Base-by-base conservation (phyloP, 306 rosid species). In the Hippophae rhamnoides region DNA sequence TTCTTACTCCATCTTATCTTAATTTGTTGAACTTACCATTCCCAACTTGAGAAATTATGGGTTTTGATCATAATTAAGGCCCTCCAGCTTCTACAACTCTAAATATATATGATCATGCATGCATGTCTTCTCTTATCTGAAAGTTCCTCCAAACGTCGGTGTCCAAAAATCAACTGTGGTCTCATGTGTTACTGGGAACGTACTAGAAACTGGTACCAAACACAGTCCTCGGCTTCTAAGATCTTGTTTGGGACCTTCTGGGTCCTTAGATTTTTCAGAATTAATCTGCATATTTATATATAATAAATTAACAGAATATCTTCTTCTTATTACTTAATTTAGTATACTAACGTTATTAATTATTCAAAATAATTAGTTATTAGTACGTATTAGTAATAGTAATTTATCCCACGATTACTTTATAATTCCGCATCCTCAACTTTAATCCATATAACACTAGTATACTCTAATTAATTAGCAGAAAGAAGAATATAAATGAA, bases 101-200 rank as follows among this genome's bases (percentile, higher is more conserved):
- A 31, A 18, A 31, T 31, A 31, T 31, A 31, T 31, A 31, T 31
- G 38, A 31, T 31, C 6, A 62, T 67, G 13, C 49, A 38, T 56
- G 23, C 68, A 13, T 46, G 44, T 50, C 60, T 31, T 47, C 58
- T 66, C 72, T 31, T 76, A 92, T 84, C 99, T 80, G 68, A 78
- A 84, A 42, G 87, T 71, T 61, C 93, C 97, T 73, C 90, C 95
- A 43, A 82, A 93, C 61, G 95, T 82, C 54, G 97, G 95, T 8
- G 94, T 93, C 99, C 99, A 93, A 74, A 93, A 88, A 80, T 93
- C 97, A 43, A 93, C 90, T 1, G 97, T 66, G 46, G 81, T 81
- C 75, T 86, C 99, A 61, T 88, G 99, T 57, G 97, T 82, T 47
- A 89, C 82, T 0, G 97, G 99, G 70, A 78, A 93, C 64, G 97